Conservation (phyloP, 2,329 filamentous ascomycete species). For the Dactylella cylindrospora region DNA sequence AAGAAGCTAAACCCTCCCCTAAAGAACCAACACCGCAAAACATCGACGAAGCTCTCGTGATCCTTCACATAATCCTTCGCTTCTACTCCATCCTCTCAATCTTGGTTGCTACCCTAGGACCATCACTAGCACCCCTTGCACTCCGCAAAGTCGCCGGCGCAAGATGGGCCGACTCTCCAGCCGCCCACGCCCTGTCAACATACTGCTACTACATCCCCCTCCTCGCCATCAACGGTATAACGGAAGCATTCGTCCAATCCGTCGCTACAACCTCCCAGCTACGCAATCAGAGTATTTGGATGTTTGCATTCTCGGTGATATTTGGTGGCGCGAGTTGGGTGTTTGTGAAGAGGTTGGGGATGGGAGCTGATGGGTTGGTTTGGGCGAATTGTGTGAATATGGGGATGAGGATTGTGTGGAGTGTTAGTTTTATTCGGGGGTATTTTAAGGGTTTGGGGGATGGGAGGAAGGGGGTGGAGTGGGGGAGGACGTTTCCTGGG, state of each 20-base stretch:
- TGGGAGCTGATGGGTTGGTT: constrained; percentile 79
- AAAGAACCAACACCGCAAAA: constrained; percentile 52
- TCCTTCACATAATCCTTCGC: constrained; percentile 66
- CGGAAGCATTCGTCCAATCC: constrained; percentile 88
- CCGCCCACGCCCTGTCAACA: constrained; percentile 69
- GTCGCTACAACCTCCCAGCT: constrained; percentile 76
- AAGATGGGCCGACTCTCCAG: constrained; percentile 73
- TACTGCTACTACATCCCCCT: constrained; percentile 95
- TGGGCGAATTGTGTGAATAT: constrained; percentile 89
- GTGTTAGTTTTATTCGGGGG: constrained; percentile 66
- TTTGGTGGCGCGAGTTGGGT: constrained; percentile 76
- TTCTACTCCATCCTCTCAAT: constrained; percentile 74
- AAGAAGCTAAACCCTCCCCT: constrained; percentile 47
- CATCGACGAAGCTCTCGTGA: constrained; percentile 54
- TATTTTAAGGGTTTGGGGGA: constrained; percentile 59
- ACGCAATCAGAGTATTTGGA: constrained; percentile 75
- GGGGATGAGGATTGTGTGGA: constrained; percentile 80
- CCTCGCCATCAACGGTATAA: constrained; percentile 84
- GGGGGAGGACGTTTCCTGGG: constrained; percentile 40
- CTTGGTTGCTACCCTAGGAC: constrained; percentile 69
- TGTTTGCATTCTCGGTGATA: constrained; percentile 74
- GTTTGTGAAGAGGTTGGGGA: constrained; percentile 67
- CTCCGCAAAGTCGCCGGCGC: constrained; percentile 74
- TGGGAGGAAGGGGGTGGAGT: constrained; percentile 11
- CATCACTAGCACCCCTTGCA: constrained; percentile 70